phyloP scores from a whole-genome alignment of 2,329 filamentous ascomycete genomes.

The Mycocentrospora acerina region DNA sequence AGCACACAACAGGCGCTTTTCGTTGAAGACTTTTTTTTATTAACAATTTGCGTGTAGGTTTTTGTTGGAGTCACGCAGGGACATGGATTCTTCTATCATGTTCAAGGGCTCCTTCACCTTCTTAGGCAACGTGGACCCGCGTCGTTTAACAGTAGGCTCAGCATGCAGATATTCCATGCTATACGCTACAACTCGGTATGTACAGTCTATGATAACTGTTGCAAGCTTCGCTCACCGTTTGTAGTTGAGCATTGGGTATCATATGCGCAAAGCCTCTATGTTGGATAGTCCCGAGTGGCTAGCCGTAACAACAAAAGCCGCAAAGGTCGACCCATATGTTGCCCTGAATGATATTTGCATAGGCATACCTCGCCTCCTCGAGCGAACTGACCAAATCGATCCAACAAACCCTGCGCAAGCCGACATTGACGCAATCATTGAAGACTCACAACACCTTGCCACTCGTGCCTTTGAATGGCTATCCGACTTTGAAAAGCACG shows the following conservation, averaged over 20 bases:
- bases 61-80: slow-evolving; percentile 38
- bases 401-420: slow-evolving; percentile 3
- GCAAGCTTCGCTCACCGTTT: slow-evolving; percentile 7
- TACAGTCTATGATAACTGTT: background rate
- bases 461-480: slow-evolving; percentile 33
- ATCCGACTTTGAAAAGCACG: slow-evolving; percentile 30
- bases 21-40: background rate
- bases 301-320: slow-evolving; percentile 29
- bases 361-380: slow-evolving; percentile 36
- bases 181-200: slow-evolving; percentile 40
- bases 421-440: slow-evolving; percentile 28
- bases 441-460: slow-evolving; percentile 28
- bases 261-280: slow-evolving; percentile 38
- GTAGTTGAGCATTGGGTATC: slow-evolving; percentile 38
- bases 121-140: slow-evolving; percentile 34
- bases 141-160: slow-evolving; percentile 31
- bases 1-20: background rate
- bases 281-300: slow-evolving; percentile 38
- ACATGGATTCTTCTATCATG: slow-evolving; percentile 41
- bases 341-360: slow-evolving; percentile 37
- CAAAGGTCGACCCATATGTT: slow-evolving; percentile 37
- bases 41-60: slow-evolving; percentile 23
- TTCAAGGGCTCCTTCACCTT: slow-evolving; percentile 37
- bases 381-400: slow-evolving; percentile 30
- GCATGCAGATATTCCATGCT: slow-evolving; percentile 37